phyloP scores from a whole-genome alignment of 2,329 filamentous ascomycete species.

The Penicillium sp. region DNA sequence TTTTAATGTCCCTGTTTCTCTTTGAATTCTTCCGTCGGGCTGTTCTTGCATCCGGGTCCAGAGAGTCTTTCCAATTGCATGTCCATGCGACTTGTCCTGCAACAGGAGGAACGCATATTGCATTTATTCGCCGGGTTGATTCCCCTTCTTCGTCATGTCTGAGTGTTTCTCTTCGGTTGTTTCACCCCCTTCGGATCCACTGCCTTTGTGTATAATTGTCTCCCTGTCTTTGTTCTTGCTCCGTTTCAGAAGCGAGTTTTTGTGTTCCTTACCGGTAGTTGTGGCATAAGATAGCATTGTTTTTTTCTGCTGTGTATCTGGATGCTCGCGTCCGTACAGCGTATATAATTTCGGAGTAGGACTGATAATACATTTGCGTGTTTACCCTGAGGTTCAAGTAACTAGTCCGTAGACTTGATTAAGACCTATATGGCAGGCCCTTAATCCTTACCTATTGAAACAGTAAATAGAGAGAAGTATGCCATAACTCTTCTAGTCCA shows the following conservation, averaged over 20 bases:
- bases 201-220: constrained; percentile 27
- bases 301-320: constrained; percentile 5
- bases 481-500: too few species aligned
- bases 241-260: constrained; percentile 24
- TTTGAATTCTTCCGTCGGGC: constrained; percentile 1
- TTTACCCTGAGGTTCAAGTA: not conserved
- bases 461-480: too few species aligned
- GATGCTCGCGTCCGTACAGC: constrained; percentile 11
- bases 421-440: too few species aligned
- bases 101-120: constrained; percentile 15
- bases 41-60: constrained; percentile 2
- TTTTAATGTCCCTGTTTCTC: constrained; percentile 5
- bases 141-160: constrained; percentile 9
- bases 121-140: constrained; percentile 22
- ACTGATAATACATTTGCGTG: constrained; percentile 10
- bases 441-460: too few species aligned
- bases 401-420: too few species aligned
- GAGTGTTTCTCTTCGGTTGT: constrained; percentile 14
- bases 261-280: constrained; percentile 19
- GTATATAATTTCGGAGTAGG: constrained; percentile 9
- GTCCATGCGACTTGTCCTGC: constrained; percentile 5
- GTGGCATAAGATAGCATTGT: constrained; percentile 26
- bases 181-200: constrained; percentile 20
- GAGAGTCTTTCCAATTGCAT: constrained; percentile 6
- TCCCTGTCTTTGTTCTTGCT: constrained; percentile 20